Evolutionary conservation across 805 yeast genomes (phyloP), one percentile per base, ranked within the genome.

Genomic region (Candida yuanshanica): DNA sequence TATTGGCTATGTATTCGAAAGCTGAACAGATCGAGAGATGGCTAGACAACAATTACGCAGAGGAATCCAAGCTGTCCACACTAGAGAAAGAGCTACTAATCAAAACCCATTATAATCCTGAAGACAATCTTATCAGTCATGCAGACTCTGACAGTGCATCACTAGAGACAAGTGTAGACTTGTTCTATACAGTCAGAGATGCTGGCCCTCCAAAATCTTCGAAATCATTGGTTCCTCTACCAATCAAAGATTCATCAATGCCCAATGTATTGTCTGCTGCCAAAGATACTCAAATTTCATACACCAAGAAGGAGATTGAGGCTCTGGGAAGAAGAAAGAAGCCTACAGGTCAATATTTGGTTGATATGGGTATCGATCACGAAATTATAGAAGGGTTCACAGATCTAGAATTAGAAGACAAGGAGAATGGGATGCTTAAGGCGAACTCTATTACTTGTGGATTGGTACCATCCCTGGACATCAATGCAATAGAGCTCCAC

Each of bases 21-120:
- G 16, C 17, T 14, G 8, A 10, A 27, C 18, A 27, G 31, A 43
- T 46, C 31, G 45, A 43, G 3, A 21, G 38, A 7, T 46, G 49
- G 49, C 45, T 46, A 35, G 43, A 46, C 10, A 36, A 16, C 16
- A 43, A 26, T 26, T 14, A 20, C 20, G 12, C 5, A 20, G 47
- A 38, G 23, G 37, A 36, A 16, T 37, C 42, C n/a, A 20, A 22
- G 14, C 29, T 40, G 10, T 24, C 42, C 12, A 22, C 20, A 13
- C 17, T 32, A n/a, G 41, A 46, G 20, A 40, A 18, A 26, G 45
- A 41, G 14, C 22, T 17, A 6, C 6, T 36, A 12, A 32, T 42
- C 12, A 31, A 16, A 7, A 25, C 44, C 13, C 20, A 29, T 31
- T 7, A 31, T 31, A 10, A 31, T n/a, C 18, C 17, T 18, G 34